Conservation (phyloP, 208 protist genomes). For the Zelonia costaricensis region DNA sequence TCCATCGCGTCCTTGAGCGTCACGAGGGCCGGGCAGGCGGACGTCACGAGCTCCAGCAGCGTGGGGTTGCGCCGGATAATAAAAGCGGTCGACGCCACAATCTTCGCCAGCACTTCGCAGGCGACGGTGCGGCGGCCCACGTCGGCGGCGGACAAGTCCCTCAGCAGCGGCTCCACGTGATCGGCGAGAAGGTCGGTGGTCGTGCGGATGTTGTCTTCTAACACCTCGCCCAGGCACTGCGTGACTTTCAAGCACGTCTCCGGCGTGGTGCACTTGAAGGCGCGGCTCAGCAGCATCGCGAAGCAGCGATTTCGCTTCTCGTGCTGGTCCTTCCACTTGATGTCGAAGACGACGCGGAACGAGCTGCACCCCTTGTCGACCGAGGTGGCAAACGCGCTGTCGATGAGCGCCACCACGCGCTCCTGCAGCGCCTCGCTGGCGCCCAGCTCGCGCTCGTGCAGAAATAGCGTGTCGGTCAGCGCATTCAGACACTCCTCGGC, state of each 20-base stretch:
- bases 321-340: slow-evolving; percentile 77
- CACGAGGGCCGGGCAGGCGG: slow-evolving; percentile 41
- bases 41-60: slow-evolving; percentile 63
- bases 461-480: slow-evolving; percentile 73
- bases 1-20: slow-evolving; percentile 63
- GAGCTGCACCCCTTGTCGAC: slow-evolving; percentile 68
- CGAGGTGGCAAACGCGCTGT: slow-evolving; percentile 61
- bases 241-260: slow-evolving; percentile 49
- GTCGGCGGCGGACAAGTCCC: slow-evolving; percentile 2
- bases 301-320: slow-evolving; percentile 75
- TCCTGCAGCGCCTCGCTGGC: slow-evolving; percentile 53
- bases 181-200: slow-evolving; percentile 71
- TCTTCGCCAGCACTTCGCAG: slow-evolving; percentile 68
- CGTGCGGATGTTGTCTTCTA: slow-evolving; percentile 78
- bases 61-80: slow-evolving; percentile 78
- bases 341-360: slow-evolving; percentile 79
- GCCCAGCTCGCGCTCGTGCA: slow-evolving; percentile 63
- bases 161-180: slow-evolving; percentile 38
- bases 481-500: slow-evolving; percentile 74
- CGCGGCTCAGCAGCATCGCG: slow-evolving; percentile 55
- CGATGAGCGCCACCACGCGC: slow-evolving; percentile 60
- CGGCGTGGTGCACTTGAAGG: slow-evolving; percentile 38
- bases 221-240: slow-evolving; percentile 44
- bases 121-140: slow-evolving; percentile 46
- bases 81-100: slow-evolving; percentile 50